Evolutionary conservation across 345 rosid genomes (phyloP).

Genomic region (Carallia brachiata): DNA sequence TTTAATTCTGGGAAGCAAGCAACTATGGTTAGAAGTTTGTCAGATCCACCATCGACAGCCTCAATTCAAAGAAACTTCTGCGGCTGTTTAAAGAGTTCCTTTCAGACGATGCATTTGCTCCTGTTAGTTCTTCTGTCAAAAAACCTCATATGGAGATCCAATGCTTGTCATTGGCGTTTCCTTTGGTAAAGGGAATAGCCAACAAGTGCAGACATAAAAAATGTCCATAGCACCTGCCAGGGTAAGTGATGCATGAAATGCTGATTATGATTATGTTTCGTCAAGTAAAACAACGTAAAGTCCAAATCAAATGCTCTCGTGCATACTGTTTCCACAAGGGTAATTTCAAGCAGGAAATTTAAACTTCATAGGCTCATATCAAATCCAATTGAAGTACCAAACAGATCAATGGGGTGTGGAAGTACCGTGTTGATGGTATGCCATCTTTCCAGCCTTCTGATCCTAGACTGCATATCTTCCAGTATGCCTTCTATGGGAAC

Average conservation of each 20-base stretch:
- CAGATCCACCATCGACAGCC: neutral
- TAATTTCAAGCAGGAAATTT: neutral
- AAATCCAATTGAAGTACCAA: neutral
- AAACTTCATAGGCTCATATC: neutral
- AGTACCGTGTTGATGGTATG: conserved; percentile 86
- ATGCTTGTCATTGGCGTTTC: conserved; percentile 52
- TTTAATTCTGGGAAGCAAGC: neutral
- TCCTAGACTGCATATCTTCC: conserved; percentile 88
- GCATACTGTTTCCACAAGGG: neutral
- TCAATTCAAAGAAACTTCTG: neutral
- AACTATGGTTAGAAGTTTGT: conserved; percentile 16
- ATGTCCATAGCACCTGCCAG: conserved; percentile 89
- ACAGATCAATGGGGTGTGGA: neutral
- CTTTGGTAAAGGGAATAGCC: conserved; percentile 96
- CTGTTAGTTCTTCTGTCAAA: neutral
- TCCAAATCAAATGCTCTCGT: no score
- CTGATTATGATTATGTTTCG: no score
- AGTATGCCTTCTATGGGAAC: conserved; percentile 65
- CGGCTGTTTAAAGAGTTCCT: neutral
- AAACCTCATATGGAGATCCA: neutral
- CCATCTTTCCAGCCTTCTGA: conserved; percentile 89
- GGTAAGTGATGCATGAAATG: no score
- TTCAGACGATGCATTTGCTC: neutral
- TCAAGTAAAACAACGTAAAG: no score
- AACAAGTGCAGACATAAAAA: conserved; percentile 91